These are phyloP conservation scores for Gymnopus androsaceus DNA, from an alignment of 1,284 basidiomycete genomes.

Conservation along the genomic window DNA sequence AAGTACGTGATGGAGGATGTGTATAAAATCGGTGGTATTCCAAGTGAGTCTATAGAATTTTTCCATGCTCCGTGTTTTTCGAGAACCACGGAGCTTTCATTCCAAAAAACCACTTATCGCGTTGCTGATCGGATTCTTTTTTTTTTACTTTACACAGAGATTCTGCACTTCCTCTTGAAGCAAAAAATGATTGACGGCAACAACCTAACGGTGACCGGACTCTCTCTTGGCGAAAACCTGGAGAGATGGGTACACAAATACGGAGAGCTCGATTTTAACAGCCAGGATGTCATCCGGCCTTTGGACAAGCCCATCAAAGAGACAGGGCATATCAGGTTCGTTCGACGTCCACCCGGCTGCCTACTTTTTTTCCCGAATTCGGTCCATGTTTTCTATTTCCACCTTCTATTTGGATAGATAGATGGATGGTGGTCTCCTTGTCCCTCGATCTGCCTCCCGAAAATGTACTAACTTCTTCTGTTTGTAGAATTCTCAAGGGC, in stretches of 20 bases:
- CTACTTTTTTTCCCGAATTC: too few species aligned
- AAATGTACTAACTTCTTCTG: constrained; percentile 4
- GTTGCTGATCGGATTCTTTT: not conserved
- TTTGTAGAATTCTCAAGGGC: constrained; percentile 71
- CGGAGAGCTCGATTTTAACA: constrained; percentile 67
- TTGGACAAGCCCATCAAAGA: constrained; percentile 85
- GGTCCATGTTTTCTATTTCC: not conserved
- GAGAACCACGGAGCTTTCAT: constrained; percentile 11
- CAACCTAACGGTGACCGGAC: constrained; percentile 87
- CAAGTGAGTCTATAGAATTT: constrained; percentile 54
- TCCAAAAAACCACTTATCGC: not conserved
- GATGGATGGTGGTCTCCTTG: not conserved
- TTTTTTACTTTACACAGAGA: constrained; percentile 47
- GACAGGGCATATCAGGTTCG: constrained; percentile 84
- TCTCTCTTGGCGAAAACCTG: constrained; percentile 86
- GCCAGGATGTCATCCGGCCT: constrained; percentile 84
- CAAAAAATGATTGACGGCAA: constrained; percentile 84
- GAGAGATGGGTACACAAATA: constrained; percentile 81
- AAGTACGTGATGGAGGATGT: constrained; percentile 92
- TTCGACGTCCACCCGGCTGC: too few species aligned
- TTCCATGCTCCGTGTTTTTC: not conserved
- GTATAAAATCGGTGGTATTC: constrained; percentile 86
- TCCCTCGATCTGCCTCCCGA: constrained; percentile 1
- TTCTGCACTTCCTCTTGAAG: constrained; percentile 81
- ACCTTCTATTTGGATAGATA: not conserved